Evolutionary conservation across 1,139 yeast species (phyloP), one percentile per base, ranked within the genome.

Genomic region (Candida buenavistaensis): DNA sequence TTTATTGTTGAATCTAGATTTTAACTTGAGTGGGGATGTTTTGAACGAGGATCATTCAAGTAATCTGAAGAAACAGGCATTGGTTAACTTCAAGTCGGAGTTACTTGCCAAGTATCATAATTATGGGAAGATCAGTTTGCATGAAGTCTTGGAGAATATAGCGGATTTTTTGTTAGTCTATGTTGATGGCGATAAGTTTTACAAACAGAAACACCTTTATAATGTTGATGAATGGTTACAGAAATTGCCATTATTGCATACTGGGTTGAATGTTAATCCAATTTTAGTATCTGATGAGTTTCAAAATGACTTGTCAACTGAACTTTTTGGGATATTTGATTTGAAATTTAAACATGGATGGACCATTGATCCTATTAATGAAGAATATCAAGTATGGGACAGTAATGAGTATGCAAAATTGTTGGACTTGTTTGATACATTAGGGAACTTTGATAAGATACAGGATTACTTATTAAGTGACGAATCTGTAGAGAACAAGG

Each of bases 221-320:
- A 66, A 59, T 16, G 47, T 68, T 4, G 67, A 64, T 40, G 47
- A 55, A 12, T 62, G 77, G 19, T 61, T 80, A 36, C 59, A 67
- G 22, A 52, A 71, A 26, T 62, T 90, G 28, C 95, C 96, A 0
- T 59, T 67, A 24, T 61, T 90, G 28, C 82, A 81, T 43, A 70
- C 82, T 0, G 97, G 97, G 0, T 64, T 89, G 30, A 74, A 78
- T 32, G 81, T 89, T 9, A 80, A 88, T 49, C 90, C 95, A 1
- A 67, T 73, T 30, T 76, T 90, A 46, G 41, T 51, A 11, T 73
- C 77, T 46, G 92, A 92, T 1, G 58, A 72, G 0, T 83, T 85
- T 46, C 73, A 70, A n/a, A 48, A 52, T 25, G 67, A 62, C 52
- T 56, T 59, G 38, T 61, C 68, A 2, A 52, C 57, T 33, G 55